A percentile compares a stretch with the other conserved stretches of the same genome.
Evolutionary conservation across 805 yeast species (phyloP).

Genomic region (Metschnikowia continentalis): DNA sequence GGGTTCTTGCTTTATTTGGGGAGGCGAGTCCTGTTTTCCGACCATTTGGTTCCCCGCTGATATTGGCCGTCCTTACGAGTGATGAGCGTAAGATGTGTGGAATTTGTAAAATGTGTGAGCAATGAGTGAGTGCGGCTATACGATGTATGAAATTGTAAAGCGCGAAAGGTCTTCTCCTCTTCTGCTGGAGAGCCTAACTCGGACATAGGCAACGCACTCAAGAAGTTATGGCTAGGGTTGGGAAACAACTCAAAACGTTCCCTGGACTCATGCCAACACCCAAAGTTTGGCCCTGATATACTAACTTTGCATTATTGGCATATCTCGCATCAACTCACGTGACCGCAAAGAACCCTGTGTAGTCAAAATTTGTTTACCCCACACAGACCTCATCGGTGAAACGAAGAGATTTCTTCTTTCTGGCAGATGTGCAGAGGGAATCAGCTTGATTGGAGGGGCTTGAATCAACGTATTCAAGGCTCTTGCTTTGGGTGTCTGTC

Average conservation of each 20-base stretch:
- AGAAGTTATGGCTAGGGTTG: not conserved
- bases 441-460: not conserved
- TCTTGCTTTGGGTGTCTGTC: not conserved
- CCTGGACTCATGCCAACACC: not conserved
- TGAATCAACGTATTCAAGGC: not conserved
- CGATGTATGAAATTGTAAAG: not conserved
- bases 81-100: not conserved
- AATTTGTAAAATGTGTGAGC: not conserved
- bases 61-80: not conserved
- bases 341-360: not conserved
- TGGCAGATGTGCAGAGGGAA: not conserved
- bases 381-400: slow-evolving; percentile 4
- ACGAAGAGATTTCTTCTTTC: slow-evolving; percentile 1
- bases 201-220: not conserved
- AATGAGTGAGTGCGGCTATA: not conserved
- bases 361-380: not conserved
- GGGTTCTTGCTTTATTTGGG: slow-evolving; percentile 1
- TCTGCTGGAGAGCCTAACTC: not conserved
- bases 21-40: not conserved
- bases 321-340: not conserved
- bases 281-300: not conserved
- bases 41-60: not conserved
- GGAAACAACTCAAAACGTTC: not conserved
- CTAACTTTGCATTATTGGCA: not conserved
- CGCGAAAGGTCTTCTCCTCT: slow-evolving; percentile 1